A percentile compares a stretch with the other conserved stretches of the same genome.
phyloP scores from a whole-genome alignment of 192 early-diverging fungal genomes.

The Irineochytrium annulatum region DNA sequence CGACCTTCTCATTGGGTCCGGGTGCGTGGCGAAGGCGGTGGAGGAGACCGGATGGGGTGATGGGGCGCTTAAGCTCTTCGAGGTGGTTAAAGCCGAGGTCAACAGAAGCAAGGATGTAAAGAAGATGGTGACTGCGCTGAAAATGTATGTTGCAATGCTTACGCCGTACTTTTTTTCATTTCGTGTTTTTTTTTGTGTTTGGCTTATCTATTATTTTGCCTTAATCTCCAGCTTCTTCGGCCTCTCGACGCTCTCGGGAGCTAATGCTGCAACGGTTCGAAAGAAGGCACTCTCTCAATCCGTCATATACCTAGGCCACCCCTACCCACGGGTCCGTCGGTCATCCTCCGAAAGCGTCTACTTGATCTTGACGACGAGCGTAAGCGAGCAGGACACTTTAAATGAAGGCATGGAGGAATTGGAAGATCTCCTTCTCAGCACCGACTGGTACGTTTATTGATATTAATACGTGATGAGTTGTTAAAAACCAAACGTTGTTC shows the following conservation, averaged over 20 bases:
- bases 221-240: conserved; percentile 42
- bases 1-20: conserved; percentile 59
- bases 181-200: neutral
- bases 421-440: conserved; percentile 59
- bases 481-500: neutral
- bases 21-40: conserved; percentile 34
- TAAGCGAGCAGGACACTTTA: conserved; percentile 40
- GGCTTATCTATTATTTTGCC: conserved; percentile 1
- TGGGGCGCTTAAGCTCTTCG: conserved; percentile 27
- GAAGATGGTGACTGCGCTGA: conserved; percentile 60
- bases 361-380: conserved; percentile 50
- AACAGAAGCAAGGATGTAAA: conserved; percentile 54
- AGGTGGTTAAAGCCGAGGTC: conserved; percentile 41
- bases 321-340: conserved; percentile 73
- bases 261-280: conserved; percentile 14
- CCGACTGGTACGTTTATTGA: conserved; percentile 57
- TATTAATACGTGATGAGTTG: neutral
- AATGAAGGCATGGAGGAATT: conserved; percentile 38
- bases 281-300: conserved; percentile 55
- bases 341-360: conserved; percentile 70
- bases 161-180: no score
- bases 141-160: conserved; percentile 59
- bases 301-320: conserved; percentile 64
- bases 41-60: neutral
- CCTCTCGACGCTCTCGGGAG: conserved; percentile 32